Percentiles rank a stretch among this genome's conserved stretches.
These are phyloP conservation scores for Solanum hybrid DNA, from an alignment of 305 asterid genomes.

Conservation along the genomic window DNA sequence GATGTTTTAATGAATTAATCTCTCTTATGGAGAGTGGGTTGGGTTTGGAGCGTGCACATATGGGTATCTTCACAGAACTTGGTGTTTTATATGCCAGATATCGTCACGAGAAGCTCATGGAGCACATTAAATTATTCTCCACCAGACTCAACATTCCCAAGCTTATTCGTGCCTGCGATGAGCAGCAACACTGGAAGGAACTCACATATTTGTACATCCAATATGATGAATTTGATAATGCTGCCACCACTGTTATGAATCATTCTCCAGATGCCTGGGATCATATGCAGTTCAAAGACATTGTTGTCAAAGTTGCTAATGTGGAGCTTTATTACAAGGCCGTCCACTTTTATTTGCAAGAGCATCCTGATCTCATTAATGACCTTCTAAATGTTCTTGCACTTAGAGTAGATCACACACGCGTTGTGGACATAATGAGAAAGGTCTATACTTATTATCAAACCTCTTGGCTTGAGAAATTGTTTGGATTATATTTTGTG, in stretches of 20 bases:
- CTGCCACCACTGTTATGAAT: slow-evolving; percentile 99
- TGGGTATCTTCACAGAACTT: slow-evolving; percentile 98
- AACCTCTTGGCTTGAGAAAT: not conserved
- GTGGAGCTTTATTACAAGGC: slow-evolving; percentile 99
- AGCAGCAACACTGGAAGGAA: slow-evolving; percentile 99
- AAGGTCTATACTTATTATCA: slow-evolving; percentile 48
- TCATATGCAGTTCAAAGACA: slow-evolving; percentile 98
- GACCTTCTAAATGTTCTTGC: slow-evolving; percentile 97
- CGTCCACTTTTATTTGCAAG: slow-evolving; percentile 96
- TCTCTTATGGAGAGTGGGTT: slow-evolving; percentile 99
- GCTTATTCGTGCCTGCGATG: slow-evolving; percentile 97
- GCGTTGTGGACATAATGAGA: slow-evolving; percentile 97
- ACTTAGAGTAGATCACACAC: slow-evolving; percentile 91
- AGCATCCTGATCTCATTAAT: slow-evolving; percentile 95
- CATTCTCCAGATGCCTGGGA: slow-evolving; percentile 99
- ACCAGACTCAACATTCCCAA: slow-evolving; percentile 96
- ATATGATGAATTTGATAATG: slow-evolving; percentile 97
- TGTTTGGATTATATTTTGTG: slow-evolving; percentile 5
- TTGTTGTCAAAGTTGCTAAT: slow-evolving; percentile 91
- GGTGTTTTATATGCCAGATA: slow-evolving; percentile 99
- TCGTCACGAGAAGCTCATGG: slow-evolving; percentile 99
- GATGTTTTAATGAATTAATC: slow-evolving; percentile 95
- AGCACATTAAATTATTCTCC: slow-evolving; percentile 88
- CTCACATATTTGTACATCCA: slow-evolving; percentile 87
- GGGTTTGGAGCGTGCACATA: slow-evolving; percentile 99